Base-by-base conservation (phyloP, 2,329 filamentous ascomycete species). In the Balansia obtecta region DNA sequence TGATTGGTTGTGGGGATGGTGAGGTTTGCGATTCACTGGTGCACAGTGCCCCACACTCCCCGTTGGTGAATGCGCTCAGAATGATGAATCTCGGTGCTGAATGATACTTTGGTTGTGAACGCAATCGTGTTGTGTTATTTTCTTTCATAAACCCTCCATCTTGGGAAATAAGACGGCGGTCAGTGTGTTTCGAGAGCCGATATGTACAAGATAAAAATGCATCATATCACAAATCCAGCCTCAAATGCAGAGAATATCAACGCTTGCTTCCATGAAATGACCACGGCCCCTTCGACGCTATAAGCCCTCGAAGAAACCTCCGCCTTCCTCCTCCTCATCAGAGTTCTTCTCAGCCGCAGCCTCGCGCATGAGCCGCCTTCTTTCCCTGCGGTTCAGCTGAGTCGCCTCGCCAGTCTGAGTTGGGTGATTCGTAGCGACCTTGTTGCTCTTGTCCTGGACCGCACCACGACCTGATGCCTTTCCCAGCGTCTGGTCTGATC, bases 261-360 rank as follows among this genome's bases (percentile, higher is more conserved):
- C 48, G 44, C 41, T 45, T 30, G 45, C 42, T 43, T 33, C 45
- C 39, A 42, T 39, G 45, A 40, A 33, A 22, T 41, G 34, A 44
- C 18, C 4, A n/a, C 33, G 33, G 13, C 22, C 12, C 22, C 18
- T 15, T 30, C 13, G 12, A 3, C 37, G 8, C 30, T 45, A 53
- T 6, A 51, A 20, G 6, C 39, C 52, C 33, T 53, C 52, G 65
- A 83, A 83, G 12, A 77, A 75, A 10, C 71, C 76, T 20, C 74
- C 76, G 49, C 71, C 78, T 15, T 75, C 76, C 50, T 73, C 70
- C 20, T 71, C 72, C 16, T 66, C 63, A 22, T 72, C 70, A 41
- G 66, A 63, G 20, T 65, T 63, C n/a, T 60, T 54, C n/a, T 60
- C 48, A 50, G 66, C 60, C 58, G 58, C 54, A 39, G 61, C 52